These are phyloP conservation scores for Tillandsia fasciculata DNA, from an alignment of 176 grass and related monocot species.

Conservation along the genomic window DNA sequence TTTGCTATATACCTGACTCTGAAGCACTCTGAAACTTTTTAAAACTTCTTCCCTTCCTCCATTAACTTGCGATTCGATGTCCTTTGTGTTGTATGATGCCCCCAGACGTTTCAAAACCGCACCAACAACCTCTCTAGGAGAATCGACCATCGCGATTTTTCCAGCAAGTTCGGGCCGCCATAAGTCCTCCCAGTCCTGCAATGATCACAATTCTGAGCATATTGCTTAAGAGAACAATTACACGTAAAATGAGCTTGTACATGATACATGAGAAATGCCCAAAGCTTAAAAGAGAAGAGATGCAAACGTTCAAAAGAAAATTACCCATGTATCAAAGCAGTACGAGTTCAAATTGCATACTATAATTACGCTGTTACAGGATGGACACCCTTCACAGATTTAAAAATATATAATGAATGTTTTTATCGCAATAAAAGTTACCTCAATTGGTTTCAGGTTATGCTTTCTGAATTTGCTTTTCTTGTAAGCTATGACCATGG, in stretches of 20 bases:
- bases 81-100: slow-evolving; percentile 64
- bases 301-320: too few relatives aligned
- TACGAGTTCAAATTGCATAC: slow-evolving; percentile 1
- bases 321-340: too few relatives aligned
- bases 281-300: neutral
- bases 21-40: slow-evolving; percentile 46
- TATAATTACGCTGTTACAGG: slow-evolving; percentile 1
- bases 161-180: slow-evolving; percentile 83
- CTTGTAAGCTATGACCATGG: slow-evolving; percentile 89
- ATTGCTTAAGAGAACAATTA: slow-evolving; percentile 1
- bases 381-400: neutral
- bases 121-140: slow-evolving; percentile 87
- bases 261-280: neutral
- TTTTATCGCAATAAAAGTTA: slow-evolving; percentile 12
- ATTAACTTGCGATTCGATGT: slow-evolving; percentile 55
- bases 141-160: slow-evolving; percentile 89
- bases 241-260: neutral
- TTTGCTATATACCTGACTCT: slow-evolving; percentile 51
- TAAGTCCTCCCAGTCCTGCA: slow-evolving; percentile 83
- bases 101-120: slow-evolving; percentile 74
- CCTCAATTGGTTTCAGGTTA: slow-evolving; percentile 82
- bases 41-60: slow-evolving; percentile 68
- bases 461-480: slow-evolving; percentile 80
- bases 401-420: neutral
- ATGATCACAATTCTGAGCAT: slow-evolving; percentile 12